A percentile compares a stretch with the other conserved stretches of the same genome.
phyloP scores from a whole-genome alignment of 2,329 filamentous ascomycete genomes.

The Fusarium temperatum region DNA sequence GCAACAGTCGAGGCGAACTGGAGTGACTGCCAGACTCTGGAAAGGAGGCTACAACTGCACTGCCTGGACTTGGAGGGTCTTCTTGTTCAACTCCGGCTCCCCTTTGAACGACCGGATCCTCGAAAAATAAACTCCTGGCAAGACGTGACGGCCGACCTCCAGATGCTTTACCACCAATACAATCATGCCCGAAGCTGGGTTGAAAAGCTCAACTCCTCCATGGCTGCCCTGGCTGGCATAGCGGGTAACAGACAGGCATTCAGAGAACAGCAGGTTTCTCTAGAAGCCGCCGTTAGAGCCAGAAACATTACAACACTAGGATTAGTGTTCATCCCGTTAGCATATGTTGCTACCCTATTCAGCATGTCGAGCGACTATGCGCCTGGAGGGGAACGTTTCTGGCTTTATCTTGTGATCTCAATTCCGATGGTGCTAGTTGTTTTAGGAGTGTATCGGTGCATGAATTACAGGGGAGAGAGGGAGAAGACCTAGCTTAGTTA shows the following conservation, averaged over 20 bases:
- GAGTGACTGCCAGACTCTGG: background rate
- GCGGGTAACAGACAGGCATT: background rate
- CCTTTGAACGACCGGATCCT: background rate
- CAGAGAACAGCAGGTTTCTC: background rate
- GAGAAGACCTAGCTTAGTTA: too few relatives aligned
- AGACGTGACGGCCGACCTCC: background rate
- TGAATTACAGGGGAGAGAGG: background rate
- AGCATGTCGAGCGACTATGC: background rate
- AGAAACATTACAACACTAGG: background rate
- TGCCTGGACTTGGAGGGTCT: background rate
- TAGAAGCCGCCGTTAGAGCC: background rate
- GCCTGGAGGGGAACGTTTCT: background rate
- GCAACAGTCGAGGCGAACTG: background rate
- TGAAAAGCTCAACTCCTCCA: background rate
- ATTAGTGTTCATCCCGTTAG: background rate
- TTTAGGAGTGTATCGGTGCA: background rate
- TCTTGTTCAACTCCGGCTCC: background rate
- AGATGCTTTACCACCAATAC: background rate
- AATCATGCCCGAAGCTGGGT: background rate
- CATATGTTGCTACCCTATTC: background rate
- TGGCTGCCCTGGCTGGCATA: background rate
- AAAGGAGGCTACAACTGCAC: background rate
- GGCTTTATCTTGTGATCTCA: background rate
- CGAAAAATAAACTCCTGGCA: background rate
- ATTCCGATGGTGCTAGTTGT: background rate